Base-by-base conservation (phyloP, 2,329 filamentous ascomycete species). In the Chaetomium sp. region DNA sequence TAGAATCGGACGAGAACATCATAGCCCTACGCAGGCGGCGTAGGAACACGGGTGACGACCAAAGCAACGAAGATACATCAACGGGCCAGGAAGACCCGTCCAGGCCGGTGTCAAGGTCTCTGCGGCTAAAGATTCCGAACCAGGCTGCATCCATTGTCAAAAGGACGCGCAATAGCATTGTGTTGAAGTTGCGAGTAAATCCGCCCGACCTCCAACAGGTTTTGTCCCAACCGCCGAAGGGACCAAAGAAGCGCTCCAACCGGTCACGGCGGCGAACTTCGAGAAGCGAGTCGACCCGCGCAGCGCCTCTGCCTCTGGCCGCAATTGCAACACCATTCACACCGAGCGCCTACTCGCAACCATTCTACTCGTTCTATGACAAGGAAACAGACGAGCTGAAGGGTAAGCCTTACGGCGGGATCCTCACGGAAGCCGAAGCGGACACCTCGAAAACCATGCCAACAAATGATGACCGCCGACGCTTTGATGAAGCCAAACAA, bases 381-480 rank as follows among this genome's bases (percentile, higher is more conserved):
- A 91, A 91, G 69, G 94, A 97, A 71, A 87, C 87, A 21, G 93
- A 97, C 65, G 93, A 98, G 72, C 81, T 88, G 47, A 97, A 96
- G 75, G 90, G 90, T 57, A 98, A 97, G 75, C 95, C 95, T 0
- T 99, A 98, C 70, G 95, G 95, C 31, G 95, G 95, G 1, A 96
- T 99, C 59, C 82, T 99, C 31, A 91, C 86, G 0, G 94, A 98
- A 76, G 83, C 84, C 0, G 94, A 99, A 75, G 93, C 93, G 0
- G 94, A 98, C 73, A 99, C 95, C 0, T 88, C 90, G 2, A 91
- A 91, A 72, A 98, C 95, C 0, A 83, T 97, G 47, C 95, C 95
- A 0, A 85, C 87, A 38, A 84, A 89, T 53, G 85, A 88, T 60
- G 95, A 99, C 75, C 88, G 94, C 55, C 88, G 90, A 67, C 88